These are phyloP conservation scores for Apiotrichum gracile DNA, from an alignment of 1,284 basidiomycete species.

Conservation along the genomic window DNA sequence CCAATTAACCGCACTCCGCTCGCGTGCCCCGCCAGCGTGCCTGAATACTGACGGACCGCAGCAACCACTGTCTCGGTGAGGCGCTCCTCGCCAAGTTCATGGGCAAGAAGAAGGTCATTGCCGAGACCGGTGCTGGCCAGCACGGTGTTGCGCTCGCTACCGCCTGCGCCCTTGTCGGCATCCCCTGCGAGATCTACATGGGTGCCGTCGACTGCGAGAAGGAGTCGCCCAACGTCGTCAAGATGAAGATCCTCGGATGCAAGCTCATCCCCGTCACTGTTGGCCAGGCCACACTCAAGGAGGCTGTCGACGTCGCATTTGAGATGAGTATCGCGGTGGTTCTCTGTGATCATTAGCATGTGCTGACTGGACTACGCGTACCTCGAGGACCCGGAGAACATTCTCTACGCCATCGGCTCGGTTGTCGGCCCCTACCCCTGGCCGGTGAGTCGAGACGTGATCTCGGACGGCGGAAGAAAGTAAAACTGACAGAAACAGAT, in stretches of 20 bases:
- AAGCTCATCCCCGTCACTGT: slow-evolving; percentile 93
- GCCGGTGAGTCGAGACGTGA: slow-evolving; percentile 54
- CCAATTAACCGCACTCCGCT: too few relatives aligned
- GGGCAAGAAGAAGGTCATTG: slow-evolving; percentile 84
- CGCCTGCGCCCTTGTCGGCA: slow-evolving; percentile 90
- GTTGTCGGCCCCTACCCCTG: slow-evolving; percentile 86
- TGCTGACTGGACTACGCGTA: slow-evolving; percentile 49
- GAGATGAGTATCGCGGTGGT: slow-evolving; percentile 8
- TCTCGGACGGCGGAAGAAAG: neutral
- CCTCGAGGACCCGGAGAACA: slow-evolving; percentile 94
- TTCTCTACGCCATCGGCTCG: slow-evolving; percentile 94
- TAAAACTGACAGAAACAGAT: slow-evolving; percentile 52
- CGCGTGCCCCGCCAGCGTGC: too few relatives aligned
- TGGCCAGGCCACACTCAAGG: slow-evolving; percentile 91
- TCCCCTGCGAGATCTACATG: slow-evolving; percentile 98
- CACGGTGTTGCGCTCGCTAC: slow-evolving; percentile 99
- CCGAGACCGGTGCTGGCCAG: slow-evolving; percentile 97
- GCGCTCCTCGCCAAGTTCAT: slow-evolving; percentile 85
- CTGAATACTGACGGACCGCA: too few relatives aligned
- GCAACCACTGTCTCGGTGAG: slow-evolving; percentile 58
- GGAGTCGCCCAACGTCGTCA: slow-evolving; percentile 93
- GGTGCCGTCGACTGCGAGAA: slow-evolving; percentile 61
- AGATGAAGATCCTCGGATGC: slow-evolving; percentile 93
- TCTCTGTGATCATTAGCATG: too few relatives aligned
- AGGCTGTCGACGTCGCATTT: slow-evolving; percentile 60